Evolutionary conservation across 148 eudicot species (phyloP).

Genomic region (Suaeda aralocaspica): DNA sequence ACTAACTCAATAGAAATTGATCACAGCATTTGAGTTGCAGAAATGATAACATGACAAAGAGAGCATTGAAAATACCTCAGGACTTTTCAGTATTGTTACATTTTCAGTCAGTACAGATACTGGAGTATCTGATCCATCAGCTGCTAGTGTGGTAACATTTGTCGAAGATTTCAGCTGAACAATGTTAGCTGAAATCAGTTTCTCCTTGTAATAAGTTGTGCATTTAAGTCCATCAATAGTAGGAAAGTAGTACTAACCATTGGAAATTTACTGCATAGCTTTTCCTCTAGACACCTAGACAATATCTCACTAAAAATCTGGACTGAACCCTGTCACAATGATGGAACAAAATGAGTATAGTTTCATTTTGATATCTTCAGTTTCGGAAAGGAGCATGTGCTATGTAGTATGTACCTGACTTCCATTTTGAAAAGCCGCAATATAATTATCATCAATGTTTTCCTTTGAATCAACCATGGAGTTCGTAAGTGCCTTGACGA

Average conservation of each 20-base stretch:
- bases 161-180: slow-evolving; percentile 42
- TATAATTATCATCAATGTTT: slow-evolving; percentile 51
- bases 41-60: background rate
- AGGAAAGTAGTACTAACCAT: slow-evolving; percentile 39
- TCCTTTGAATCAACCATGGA: slow-evolving; percentile 73
- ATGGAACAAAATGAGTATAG: background rate
- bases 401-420: slow-evolving; percentile 38
- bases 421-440: slow-evolving; percentile 46
- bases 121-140: slow-evolving; percentile 30
- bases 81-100: slow-evolving; percentile 21
- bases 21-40: background rate
- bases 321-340: slow-evolving; percentile 40
- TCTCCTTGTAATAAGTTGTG: background rate
- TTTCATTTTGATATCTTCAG: background rate
- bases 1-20: background rate
- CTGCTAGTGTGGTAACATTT: slow-evolving; percentile 33
- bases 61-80: slow-evolving; percentile 36
- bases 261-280: slow-evolving; percentile 38
- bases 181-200: slow-evolving; percentile 4
- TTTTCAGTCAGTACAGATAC: slow-evolving; percentile 29
- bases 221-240: background rate
- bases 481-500: slow-evolving; percentile 55
- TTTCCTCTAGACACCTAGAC: slow-evolving; percentile 51
- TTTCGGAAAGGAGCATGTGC: background rate
- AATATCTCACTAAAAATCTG: slow-evolving; percentile 47